Base-by-base conservation (phyloP, 805 yeast species). In the Myxozyma melibiosi region DNA sequence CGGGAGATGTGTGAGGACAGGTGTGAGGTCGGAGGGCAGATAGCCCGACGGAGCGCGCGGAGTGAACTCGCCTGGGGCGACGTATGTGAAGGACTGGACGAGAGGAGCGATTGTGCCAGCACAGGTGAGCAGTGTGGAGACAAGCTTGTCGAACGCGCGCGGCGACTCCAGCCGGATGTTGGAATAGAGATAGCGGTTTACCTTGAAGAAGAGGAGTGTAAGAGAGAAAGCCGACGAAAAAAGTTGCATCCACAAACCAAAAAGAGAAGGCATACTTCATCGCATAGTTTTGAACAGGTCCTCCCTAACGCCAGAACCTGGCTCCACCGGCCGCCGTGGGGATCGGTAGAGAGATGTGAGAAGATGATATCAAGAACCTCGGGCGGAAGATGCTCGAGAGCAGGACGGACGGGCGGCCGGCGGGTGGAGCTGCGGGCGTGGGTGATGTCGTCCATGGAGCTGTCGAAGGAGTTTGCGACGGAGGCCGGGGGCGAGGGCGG, bases 1-100 rank as follows among this genome's bases (percentile, higher is more conserved):
- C n/a, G 64, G 64, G 18, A 60, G 45, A 40, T 60, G 64, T 18
- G 64, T 45, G 20, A 53, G 51, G 34, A 60, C 31, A 14, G 64
- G 64, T 4, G 56, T 55, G 42, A 53, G 45, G 41, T 57, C 62
- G 24, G 53, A 44, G 20, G 64, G 64, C 7, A 60, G 62, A 38
- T 60, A 60, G 22, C 64, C 64, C n/a, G 63, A 53, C n/a, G 63
- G 52, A 2, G 64, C 56, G n/a, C 56, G 53, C 3, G 64, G 62
- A 5, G 64, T 60, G 55, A 60, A 60, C 42, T 60, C 62, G 2
- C 64, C 64, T 6, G 64, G 64, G 22, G 64, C 56, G 18, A 35
- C 16, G 57, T 58, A 60, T 9, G 57, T 31, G 28, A 60, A 53
- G 4, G 63, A 53, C 42, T 45, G 51, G 9, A 60, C 57, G 40